Evolutionary conservation across 345 rosid species (phyloP).

Genomic region (Euclidium syriacum): DNA sequence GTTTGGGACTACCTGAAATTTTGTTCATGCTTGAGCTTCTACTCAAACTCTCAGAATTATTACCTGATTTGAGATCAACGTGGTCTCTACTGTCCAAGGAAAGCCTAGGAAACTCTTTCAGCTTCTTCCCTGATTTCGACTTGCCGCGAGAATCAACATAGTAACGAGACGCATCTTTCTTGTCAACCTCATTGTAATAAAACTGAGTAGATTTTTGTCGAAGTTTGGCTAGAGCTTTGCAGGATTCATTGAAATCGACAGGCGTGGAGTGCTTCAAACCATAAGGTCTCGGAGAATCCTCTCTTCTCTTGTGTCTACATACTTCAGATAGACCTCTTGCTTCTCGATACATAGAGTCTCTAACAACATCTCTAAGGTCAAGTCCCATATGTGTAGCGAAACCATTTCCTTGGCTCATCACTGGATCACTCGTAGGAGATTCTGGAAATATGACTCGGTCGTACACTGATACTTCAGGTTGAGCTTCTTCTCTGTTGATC

Average conservation of each 20-base stretch:
- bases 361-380: conserved; percentile 79
- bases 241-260: conserved; percentile 61
- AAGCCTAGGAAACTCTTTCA: conserved; percentile 71
- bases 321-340: conserved; percentile 55
- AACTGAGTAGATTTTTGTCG: conserved; percentile 57
- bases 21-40: conserved; percentile 40
- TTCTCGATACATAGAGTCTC: conserved; percentile 88
- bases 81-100: conserved; percentile 60
- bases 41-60: conserved; percentile 34
- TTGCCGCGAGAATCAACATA: conserved; percentile 64
- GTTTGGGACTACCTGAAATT: conserved; percentile 35
- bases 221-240: conserved; percentile 57
- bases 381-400: conserved; percentile 44
- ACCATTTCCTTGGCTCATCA: conserved; percentile 41
- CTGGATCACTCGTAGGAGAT: conserved; percentile 50
- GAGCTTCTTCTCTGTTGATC: conserved; percentile 41
- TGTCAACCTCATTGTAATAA: conserved; percentile 38
- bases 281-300: conserved; percentile 65
- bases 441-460: conserved; percentile 58
- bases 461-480: conserved; percentile 45
- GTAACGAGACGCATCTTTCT: conserved; percentile 51
- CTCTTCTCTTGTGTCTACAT: conserved; percentile 44
- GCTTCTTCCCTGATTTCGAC: conserved; percentile 50
- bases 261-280: conserved; percentile 46
- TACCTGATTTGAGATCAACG: conserved; percentile 36